Base-by-base conservation (phyloP, 805 yeast genomes). In the Candida montana region DNA sequence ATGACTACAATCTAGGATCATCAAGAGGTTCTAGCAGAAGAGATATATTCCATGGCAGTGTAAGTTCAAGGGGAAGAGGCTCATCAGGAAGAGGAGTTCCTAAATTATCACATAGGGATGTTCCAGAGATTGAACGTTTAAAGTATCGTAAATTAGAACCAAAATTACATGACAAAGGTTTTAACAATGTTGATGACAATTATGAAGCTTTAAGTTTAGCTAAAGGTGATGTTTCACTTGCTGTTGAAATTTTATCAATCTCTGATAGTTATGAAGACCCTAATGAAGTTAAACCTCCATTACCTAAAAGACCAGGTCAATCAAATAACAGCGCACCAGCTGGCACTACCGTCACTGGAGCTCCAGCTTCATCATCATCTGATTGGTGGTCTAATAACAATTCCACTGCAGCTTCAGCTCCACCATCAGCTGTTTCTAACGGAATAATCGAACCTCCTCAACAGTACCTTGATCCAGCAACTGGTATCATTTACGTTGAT, bases 401-500 rank as follows among this genome's bases (percentile, higher is more conserved):
- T 20, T 40, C 64, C 63, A 29, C 50, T 11, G 19, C 36, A 18
- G 29, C 62, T 17, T 56, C 59, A 7, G 37, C 59, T 1, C 63
- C 69, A 1, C 55, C 63, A 41, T 0, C 53, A 4, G 64, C 67
- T 51, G 58, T 51, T n/a, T 19, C 52, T 30, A 40, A 51, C 46
- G 46, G 64, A 53, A 10, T 55, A 49, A 7, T 58, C 54, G 63
- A 74, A 59, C 39, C 83, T 67, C 59, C 78, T 69, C 61, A 83
- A 64, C 91, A 82, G 54, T 83, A 79, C 55, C 69, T 81, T 17
- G 90, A 83, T 51, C 88, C 89, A 3, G 65, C 72, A 7, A 81
- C 88, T 0, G 90, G 91, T 11, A 72, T 77, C 36, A 61, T 81
- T 4, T 83, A 83, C 51, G 75, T 83, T 28, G 90, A 83, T 53